Conservation (phyloP, 2,329 filamentous ascomycete genomes). For the Arachnopeziza araneosa region DNA sequence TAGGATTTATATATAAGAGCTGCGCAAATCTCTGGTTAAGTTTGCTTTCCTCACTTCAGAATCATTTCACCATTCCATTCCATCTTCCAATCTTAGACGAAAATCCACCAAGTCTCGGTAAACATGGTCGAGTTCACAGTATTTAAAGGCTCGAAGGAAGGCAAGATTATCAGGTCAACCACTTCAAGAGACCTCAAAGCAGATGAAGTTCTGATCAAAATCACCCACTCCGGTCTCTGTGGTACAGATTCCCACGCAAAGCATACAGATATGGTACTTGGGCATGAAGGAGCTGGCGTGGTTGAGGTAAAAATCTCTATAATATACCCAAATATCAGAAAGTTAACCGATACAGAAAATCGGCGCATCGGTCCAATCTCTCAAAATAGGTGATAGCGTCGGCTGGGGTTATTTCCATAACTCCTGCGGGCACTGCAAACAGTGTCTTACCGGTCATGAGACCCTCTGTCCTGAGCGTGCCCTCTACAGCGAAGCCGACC, state of each 20-base stretch:
- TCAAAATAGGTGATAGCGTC: neutral
- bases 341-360: neutral
- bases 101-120: too few relatives aligned
- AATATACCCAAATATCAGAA: too few relatives aligned
- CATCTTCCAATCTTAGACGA: too few relatives aligned
- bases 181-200: slow-evolving; percentile 40
- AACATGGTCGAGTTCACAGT: slow-evolving; percentile 30
- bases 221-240: slow-evolving; percentile 64
- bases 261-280: slow-evolving; percentile 36
- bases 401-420: slow-evolving; percentile 32
- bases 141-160: slow-evolving; percentile 56
- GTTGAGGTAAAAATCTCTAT: slow-evolving; percentile 29
- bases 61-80: too few relatives aligned
- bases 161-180: slow-evolving; percentile 46
- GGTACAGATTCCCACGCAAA: slow-evolving; percentile 47
- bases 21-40: too few relatives aligned
- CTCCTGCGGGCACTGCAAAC: slow-evolving; percentile 38
- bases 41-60: too few relatives aligned
- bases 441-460: slow-evolving; percentile 37
- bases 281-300: slow-evolving; percentile 46
- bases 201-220: slow-evolving; percentile 54
- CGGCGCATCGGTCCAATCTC: neutral
- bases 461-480: slow-evolving; percentile 32
- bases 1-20: too few relatives aligned
- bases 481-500: slow-evolving; percentile 34